These are phyloP conservation scores for Solanum virginianum DNA, from an alignment of 257 asterid species.

Conservation along the genomic window DNA sequence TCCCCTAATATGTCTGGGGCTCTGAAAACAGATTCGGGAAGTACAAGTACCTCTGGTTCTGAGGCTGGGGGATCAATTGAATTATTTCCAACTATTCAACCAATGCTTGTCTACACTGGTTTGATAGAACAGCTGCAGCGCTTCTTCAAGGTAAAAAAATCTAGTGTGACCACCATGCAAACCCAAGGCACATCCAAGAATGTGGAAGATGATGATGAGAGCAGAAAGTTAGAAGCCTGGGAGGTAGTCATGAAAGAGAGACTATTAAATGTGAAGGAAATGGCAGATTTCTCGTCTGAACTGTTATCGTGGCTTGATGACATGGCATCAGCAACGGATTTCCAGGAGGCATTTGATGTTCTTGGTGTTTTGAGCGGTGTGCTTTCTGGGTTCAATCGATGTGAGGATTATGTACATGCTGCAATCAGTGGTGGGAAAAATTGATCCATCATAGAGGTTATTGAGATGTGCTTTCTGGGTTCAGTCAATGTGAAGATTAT, in stretches of 20 bases:
- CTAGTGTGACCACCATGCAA: slow-evolving; percentile 6
- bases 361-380: slow-evolving; percentile 68
- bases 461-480: slow-evolving; percentile 55
- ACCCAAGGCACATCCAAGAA: slow-evolving; percentile 9
- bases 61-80: slow-evolving; percentile 39
- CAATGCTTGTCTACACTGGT: slow-evolving; percentile 91
- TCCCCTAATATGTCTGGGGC: slow-evolving; percentile 10
- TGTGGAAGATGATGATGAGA: slow-evolving; percentile 37
- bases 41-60: slow-evolving; percentile 17
- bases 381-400: slow-evolving; percentile 38
- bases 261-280: slow-evolving; percentile 55
- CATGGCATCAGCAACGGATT: slow-evolving; percentile 52
- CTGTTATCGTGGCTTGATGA: slow-evolving; percentile 79
- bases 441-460: slow-evolving; percentile 4
- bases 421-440: slow-evolving; percentile 55
- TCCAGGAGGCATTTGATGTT: slow-evolving; percentile 82
- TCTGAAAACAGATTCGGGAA: slow-evolving; percentile 12
- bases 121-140: slow-evolving; percentile 89
- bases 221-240: slow-evolving; percentile 63
- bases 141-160: slow-evolving; percentile 54
- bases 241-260: slow-evolving; percentile 78
- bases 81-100: slow-evolving; percentile 53
- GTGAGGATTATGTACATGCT: slow-evolving; percentile 79
- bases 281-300: slow-evolving; percentile 85
- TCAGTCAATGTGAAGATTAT: slow-evolving; percentile 54